Evolutionary conservation across 768 basidiomycete genomes (phyloP), one percentile per base, ranked within the genome.

Genomic region (Russula griseocarnosa): DNA sequence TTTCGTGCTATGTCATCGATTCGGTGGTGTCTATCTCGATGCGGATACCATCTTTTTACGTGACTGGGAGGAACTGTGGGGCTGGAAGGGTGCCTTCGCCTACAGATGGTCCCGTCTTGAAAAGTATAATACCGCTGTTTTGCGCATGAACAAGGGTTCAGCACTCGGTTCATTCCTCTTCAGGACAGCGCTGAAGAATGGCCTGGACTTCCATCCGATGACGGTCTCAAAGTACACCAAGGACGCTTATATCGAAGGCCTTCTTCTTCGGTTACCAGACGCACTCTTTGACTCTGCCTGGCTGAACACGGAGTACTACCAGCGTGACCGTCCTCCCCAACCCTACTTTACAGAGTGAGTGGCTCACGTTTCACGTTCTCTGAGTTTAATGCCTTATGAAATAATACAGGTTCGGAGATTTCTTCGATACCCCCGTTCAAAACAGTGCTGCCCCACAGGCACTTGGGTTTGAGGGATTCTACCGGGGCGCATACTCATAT

Each of bases 31-130:
- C 55, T 99, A 98, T 72, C 85, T 99, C 58, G 96, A 99, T 71
- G 94, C 95, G 11, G 97, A 98, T 73, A 98, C 94, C 10, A 85
- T 99, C 67, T 86, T 99, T 69, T 76, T 99, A 36, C 88, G 97
- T 24, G 96, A 99, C 71, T 99, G 97, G 97, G 95, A 97, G 73
- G 96, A 98, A 69, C 79, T 99, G 6, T 98, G 93, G 93, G 93
- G 92, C 32, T 97, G 92, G 88, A 86, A 88, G 70, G 95, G 95
- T 44, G 94, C 94, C 20, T 99, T 97, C 70, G 95, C 96, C 9
- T 98, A 98, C 74, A 82, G 96, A 3, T 99, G 96, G 96, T 92
- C 90, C 24, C 86, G 92, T 54, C 78, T 95, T 66, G 85, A 90
- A 71, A 91, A 88, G 73, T 98, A 98, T 75, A 98, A 98, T 79